These are phyloP conservation scores for Ustilago bromivora DNA, from an alignment of 1,284 basidiomycete species.

Conservation along the genomic window DNA sequence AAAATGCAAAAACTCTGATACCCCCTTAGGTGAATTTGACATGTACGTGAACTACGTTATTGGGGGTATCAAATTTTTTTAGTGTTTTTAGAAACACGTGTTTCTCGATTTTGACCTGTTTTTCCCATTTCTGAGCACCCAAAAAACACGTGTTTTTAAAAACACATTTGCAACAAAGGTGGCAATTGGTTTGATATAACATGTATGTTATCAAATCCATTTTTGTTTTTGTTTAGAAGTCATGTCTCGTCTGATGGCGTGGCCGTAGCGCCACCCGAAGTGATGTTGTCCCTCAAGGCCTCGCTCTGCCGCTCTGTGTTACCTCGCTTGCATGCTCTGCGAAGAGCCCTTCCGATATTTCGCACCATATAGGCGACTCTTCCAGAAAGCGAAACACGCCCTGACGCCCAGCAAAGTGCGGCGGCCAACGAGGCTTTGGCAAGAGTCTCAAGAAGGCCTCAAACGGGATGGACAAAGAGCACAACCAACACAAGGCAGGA, in stretches of 20 bases:
- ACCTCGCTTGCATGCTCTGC: not conserved
- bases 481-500: not conserved
- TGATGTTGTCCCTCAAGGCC: not conserved
- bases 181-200: no score
- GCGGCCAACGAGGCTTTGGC: slow-evolving; percentile 1
- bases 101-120: no score
- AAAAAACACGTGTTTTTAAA: no score
- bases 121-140: no score
- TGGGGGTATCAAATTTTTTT: no score
- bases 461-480: not conserved
- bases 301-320: not conserved
- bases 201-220: not conserved
- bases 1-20: no score
- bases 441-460: not conserved
- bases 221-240: not conserved
- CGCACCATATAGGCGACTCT: not conserved
- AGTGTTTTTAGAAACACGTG: no score
- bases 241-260: slow-evolving; percentile 3
- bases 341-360: slow-evolving; percentile 5
- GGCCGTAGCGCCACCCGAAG: not conserved
- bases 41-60: no score
- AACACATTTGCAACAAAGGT: not conserved
- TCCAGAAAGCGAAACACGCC: slow-evolving; percentile 11
- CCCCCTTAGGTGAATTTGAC: no score
- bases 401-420: slow-evolving; percentile 25